Conservation (phyloP, 176 grass and related monocot genomes). For the Phragmites australis region DNA sequence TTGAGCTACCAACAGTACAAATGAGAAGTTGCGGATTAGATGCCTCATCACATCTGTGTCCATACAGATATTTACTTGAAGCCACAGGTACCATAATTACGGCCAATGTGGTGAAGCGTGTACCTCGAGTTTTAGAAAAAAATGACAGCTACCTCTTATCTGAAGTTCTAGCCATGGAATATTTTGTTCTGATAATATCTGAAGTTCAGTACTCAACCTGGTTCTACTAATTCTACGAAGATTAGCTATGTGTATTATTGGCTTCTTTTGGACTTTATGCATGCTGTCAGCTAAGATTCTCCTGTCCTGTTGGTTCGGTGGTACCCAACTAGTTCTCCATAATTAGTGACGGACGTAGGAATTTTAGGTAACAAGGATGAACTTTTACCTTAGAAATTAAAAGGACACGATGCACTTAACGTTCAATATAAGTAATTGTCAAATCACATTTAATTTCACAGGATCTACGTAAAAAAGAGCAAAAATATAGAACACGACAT, state of each 20-base stretch:
- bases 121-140: slow-evolving; percentile 19
- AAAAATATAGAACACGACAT: no score
- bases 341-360: no score
- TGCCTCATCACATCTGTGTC: slow-evolving; percentile 14
- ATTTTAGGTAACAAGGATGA: no score
- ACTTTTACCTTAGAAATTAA: no score
- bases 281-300: slow-evolving; percentile 18
- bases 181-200: not conserved
- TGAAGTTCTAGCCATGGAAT: not conserved
- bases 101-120: not conserved
- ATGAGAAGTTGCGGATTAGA: not conserved
- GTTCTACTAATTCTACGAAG: not conserved
- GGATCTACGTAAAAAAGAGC: no score
- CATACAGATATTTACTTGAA: slow-evolving; percentile 25
- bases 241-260: slow-evolving; percentile 5
- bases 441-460: no score
- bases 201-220: not conserved
- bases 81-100: slow-evolving; percentile 2
- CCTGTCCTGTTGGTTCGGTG: not conserved
- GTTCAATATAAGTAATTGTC: no score
- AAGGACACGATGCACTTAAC: no score
- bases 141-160: slow-evolving; percentile 1
- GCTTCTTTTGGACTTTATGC: slow-evolving; percentile 1
- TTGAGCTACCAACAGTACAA: not conserved
- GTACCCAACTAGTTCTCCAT: not conserved